Conservation (phyloP, 2,329 filamentous ascomycete species). For the Alternaria incomplexa region DNA sequence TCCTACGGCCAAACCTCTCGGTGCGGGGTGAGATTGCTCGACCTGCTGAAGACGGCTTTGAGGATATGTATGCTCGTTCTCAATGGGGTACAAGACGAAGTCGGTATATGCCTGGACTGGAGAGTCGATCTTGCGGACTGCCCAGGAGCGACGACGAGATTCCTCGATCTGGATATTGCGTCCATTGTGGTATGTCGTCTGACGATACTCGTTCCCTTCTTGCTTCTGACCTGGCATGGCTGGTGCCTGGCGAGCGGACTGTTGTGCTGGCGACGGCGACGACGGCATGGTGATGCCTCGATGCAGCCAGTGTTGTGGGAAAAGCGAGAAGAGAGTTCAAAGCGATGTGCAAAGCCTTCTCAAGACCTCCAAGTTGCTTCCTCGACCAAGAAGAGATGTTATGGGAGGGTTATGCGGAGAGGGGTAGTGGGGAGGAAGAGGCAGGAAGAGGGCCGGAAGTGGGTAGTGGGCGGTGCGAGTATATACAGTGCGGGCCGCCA, state of each 20-base stretch:
- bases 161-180: slow-evolving; percentile 31
- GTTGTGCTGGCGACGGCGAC: slow-evolving; percentile 15
- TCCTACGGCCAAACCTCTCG: neutral
- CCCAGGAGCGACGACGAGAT: slow-evolving; percentile 27
- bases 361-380: neutral
- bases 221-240: neutral
- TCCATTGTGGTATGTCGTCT: slow-evolving; percentile 34
- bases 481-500: slow-evolving; percentile 31
- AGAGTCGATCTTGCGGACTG: neutral
- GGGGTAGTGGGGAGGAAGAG: slow-evolving; percentile 5
- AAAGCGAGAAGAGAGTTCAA: slow-evolving; percentile 6
- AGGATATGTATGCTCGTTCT: neutral
- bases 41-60: neutral
- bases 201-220: slow-evolving; percentile 20
- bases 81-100: slow-evolving; percentile 6
- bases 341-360: slow-evolving; percentile 1
- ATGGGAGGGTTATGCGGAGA: slow-evolving; percentile 9
- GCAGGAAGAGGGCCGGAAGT: slow-evolving; percentile 13
- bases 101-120: slow-evolving; percentile 3
- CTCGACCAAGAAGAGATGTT: neutral
- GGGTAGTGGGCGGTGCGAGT: slow-evolving; percentile 28
- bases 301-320: slow-evolving; percentile 1
- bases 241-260: slow-evolving; percentile 2
- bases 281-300: slow-evolving; percentile 24
- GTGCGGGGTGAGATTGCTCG: neutral